Evolutionary conservation across 2,329 filamentous ascomycete genomes (phyloP).

Genomic region (Fusarium solani-melongenae): DNA sequence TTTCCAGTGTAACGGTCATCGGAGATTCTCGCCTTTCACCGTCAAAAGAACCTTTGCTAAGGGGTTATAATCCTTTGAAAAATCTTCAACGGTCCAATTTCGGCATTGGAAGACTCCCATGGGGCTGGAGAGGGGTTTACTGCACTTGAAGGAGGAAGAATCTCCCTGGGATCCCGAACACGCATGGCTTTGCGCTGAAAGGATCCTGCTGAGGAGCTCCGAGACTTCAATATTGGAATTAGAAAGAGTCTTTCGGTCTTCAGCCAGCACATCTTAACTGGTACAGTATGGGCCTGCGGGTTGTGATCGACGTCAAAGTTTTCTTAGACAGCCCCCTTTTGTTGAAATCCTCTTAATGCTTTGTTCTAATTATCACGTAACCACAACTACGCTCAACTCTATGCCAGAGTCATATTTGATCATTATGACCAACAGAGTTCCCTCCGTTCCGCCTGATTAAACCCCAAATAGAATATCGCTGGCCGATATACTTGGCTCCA

Average conservation of each 20-base stretch:
- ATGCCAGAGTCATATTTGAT: neutral
- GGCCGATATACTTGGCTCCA: neutral
- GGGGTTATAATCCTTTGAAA: neutral
- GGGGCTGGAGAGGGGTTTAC: neutral
- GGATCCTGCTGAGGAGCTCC: neutral
- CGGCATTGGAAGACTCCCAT: fast-evolving
- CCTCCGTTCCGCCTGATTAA: neutral
- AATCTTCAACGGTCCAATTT: neutral
- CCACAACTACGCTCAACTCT: neutral
- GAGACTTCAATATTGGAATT: neutral
- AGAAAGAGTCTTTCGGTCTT: neutral
- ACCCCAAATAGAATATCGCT: neutral
- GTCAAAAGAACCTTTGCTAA: neutral
- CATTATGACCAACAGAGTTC: too few species aligned
- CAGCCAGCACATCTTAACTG: neutral
- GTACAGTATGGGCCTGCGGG: neutral
- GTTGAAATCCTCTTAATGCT: neutral
- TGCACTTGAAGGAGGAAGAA: neutral
- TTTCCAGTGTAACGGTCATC: neutral
- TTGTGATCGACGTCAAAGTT: neutral
- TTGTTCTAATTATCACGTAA: neutral
- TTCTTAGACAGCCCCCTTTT: neutral
- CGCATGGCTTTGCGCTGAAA: fast-evolving
- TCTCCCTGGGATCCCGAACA: neutral
- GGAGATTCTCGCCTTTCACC: neutral